These are phyloP conservation scores for Colletotrichum costaricense DNA, from an alignment of 2,329 filamentous ascomycete species.

Conservation along the genomic window DNA sequence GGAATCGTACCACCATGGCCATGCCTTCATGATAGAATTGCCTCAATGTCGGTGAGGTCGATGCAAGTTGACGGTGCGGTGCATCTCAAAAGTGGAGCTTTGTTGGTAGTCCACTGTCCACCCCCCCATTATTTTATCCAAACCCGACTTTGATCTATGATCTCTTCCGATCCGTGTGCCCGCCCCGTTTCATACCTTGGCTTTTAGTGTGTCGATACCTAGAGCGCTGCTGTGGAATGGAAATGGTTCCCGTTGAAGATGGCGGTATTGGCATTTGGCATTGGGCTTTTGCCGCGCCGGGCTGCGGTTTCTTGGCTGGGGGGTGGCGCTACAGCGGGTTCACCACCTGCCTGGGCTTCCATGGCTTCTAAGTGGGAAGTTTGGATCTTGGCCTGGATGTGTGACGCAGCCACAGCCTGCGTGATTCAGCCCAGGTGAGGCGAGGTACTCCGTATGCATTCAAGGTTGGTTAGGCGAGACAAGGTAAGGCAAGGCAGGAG, in stretches of 20 bases:
- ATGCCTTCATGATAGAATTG: not conserved
- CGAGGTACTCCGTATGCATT: too few relatives aligned
- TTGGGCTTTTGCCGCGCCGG: not conserved
- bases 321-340: not conserved
- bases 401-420: not conserved
- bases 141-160: too few relatives aligned
- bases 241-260: not conserved
- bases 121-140: not conserved
- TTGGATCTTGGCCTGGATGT: not conserved
- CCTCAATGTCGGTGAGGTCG: constrained; percentile 23
- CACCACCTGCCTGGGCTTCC: not conserved
- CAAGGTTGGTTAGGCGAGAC: too few relatives aligned
- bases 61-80: not conserved
- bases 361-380: not conserved
- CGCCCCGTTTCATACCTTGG: not conserved
- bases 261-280: not conserved
- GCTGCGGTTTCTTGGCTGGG: not conserved
- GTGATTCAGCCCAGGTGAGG: not conserved
- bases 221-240: too few relatives aligned
- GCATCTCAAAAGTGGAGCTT: not conserved
- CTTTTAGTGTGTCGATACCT: not conserved
- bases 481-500: not conserved
- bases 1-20: not conserved
- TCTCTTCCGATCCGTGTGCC: too few relatives aligned
- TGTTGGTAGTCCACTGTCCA: too few relatives aligned